Base-by-base conservation (phyloP, 2,329 filamentous ascomycete genomes). In the Epichloe amarillans region DNA sequence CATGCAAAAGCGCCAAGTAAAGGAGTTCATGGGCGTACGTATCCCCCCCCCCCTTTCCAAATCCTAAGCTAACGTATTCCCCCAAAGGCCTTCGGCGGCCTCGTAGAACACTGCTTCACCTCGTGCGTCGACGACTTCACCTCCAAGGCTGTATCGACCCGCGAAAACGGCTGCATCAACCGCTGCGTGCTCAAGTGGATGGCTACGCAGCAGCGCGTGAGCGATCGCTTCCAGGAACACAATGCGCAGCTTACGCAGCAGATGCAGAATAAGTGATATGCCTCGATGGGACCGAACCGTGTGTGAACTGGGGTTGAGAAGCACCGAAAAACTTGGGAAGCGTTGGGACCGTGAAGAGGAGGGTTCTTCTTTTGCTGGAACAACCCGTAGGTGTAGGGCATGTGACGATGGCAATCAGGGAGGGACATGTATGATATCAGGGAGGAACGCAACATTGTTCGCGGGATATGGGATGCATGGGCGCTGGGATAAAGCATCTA, bases 111-210 rank as follows among this genome's bases (percentile, higher is more conserved):
- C 72, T 98, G 93, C 81, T 98, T 98, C 79, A 84, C 88, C 67
- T 85, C 93, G 71, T 98, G 93, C 77, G 82, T 98, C 72, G 91
- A 90, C 71, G 90, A 97, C 77, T 98, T 98, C 80, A 95, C 90
- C 64, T 95, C 89, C 73, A 97, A 97, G 75, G 87, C 88, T 46
- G 81, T 98, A 58, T 84, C 86, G 56, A 79, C 83, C 59, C 84
- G 88, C 66, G 93, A 98, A 73, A 86, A 86, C 64, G 84, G 86
- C 67, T 98, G 93, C 74, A 83, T 97, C 63, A 83, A 88, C 72
- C 86, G 89, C 62, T 98, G 93, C 71, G 90, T 97, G 55, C 86
- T 93, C 72, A 98, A 98, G 76, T 88, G 88, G 71, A 84, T 97
- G 77, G 93, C 94, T 69, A 84, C 84, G 56, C 88, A 88, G 57